Evolutionary conservation across 257 asterid species (phyloP), one percentile per base, ranked within the genome.

Genomic region (Orobanche coerulescens): DNA sequence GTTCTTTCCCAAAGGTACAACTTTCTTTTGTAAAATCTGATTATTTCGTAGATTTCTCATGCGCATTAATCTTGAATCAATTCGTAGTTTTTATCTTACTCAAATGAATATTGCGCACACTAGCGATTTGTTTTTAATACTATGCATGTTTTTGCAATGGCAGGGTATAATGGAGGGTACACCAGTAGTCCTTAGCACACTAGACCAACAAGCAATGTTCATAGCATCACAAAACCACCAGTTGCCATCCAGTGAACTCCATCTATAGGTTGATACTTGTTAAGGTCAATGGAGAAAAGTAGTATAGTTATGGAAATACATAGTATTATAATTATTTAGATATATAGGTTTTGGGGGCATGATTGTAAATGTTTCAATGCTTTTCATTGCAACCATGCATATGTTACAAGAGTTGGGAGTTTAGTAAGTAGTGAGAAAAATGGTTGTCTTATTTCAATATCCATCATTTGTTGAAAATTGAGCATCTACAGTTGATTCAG

Each of bases 221-320:
- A 53, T 71, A 31, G 59, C 71, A 49, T 59, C 71, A 59, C 76
- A 67, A 19, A 23, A 52, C 50, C 79, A 74, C 54, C 81, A 71
- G 34, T 64, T 69, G 44, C 81, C 81, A n/a, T 69, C 79, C 16
- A 75, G 84, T 73, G 84, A 73, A 62, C 77, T 79, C 39, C 79
- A 75, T 46, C 55, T 70, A 61, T 79, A 46, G 67, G 49, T 12
- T 23, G 15, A 57, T 34, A 22, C 40, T 55, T 24, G 51, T 62
- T n/a, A 22, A 58, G 23, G 23, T 33, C 31, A 33, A 34, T 14
- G n/a, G n/a, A 14, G 3, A 37, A 51, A 51, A 15, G 13, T 22
- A 58, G 28, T 34, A 61, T 16, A 31, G 23, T 20, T n/a, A 20
- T 46, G 37, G 19, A 25, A 18, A 8, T 49, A 48, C 39, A 52